These are phyloP conservation scores for Lotus japonicus DNA, from an alignment of 306 rosid genomes.

Conservation along the genomic window DNA sequence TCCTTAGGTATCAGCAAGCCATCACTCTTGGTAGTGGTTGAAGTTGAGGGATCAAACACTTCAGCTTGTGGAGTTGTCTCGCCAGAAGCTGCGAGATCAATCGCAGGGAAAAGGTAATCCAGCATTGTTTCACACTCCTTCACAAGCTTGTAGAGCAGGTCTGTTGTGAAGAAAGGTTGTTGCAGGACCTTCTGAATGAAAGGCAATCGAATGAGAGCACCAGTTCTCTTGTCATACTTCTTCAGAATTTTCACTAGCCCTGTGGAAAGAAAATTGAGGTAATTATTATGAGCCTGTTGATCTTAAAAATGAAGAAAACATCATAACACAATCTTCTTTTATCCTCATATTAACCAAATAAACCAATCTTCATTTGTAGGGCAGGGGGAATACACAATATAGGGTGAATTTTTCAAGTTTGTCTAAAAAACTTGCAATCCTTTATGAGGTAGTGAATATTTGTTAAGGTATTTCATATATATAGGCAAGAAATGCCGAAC, in stretches of 20 bases:
- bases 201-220: slow-evolving; percentile 94
- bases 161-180: slow-evolving; percentile 92
- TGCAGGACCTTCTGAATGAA: slow-evolving; percentile 92
- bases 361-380: neutral
- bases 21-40: slow-evolving; percentile 38
- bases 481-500: too few relatives aligned
- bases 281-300: neutral
- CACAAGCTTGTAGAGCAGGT: slow-evolving; percentile 88
- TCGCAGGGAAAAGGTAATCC: slow-evolving; percentile 62
- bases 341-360: neutral
- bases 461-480: too few relatives aligned
- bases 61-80: slow-evolving; percentile 43
- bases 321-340: neutral
- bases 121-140: slow-evolving; percentile 91
- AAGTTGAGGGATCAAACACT: slow-evolving; percentile 52
- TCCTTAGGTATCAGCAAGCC: slow-evolving; percentile 53
- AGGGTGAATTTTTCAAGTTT: too few relatives aligned
- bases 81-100: slow-evolving; percentile 33
- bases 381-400: too few relatives aligned
- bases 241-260: slow-evolving; percentile 91
- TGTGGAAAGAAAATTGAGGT: slow-evolving; percentile 26
- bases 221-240: slow-evolving; percentile 97
- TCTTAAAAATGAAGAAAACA: neutral
- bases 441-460: too few relatives aligned
- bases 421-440: too few relatives aligned